These are phyloP conservation scores for Thelonectria blattea DNA, from an alignment of 2,329 filamentous ascomycete species.

Conservation along the genomic window DNA sequence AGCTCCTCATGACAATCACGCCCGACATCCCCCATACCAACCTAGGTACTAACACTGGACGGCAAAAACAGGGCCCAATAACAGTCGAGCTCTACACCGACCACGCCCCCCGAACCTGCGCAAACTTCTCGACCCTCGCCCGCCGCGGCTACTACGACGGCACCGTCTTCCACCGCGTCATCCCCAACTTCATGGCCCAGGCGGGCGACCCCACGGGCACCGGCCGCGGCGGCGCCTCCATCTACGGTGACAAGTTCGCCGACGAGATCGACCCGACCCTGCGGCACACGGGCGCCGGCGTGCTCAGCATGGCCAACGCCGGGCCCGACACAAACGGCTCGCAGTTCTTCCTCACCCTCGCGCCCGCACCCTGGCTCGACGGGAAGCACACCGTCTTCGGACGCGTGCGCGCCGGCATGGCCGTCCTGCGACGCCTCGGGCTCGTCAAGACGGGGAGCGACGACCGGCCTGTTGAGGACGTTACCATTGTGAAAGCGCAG, in stretches of 20 bases:
- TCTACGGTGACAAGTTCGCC: slow-evolving; percentile 92
- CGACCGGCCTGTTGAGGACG: slow-evolving; percentile 80
- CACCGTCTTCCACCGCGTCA: slow-evolving; percentile 90
- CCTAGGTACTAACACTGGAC: no score
- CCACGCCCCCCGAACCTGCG: slow-evolving; percentile 89
- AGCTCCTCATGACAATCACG: no score
- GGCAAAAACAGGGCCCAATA: slow-evolving; percentile 89
- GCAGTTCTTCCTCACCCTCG: slow-evolving; percentile 95
- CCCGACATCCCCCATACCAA: no score
- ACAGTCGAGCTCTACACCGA: slow-evolving; percentile 86
- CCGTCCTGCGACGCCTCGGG: slow-evolving; percentile 85
- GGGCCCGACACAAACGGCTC: slow-evolving; percentile 92
- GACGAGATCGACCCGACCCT: slow-evolving; percentile 83
- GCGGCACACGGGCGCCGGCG: slow-evolving; percentile 90
- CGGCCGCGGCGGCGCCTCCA: slow-evolving; percentile 84
- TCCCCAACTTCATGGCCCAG: slow-evolving; percentile 96
- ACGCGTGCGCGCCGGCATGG: slow-evolving; percentile 82
- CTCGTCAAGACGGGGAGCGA: slow-evolving; percentile 82
- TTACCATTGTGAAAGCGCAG: slow-evolving; percentile 77
- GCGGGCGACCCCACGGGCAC: slow-evolving; percentile 94
- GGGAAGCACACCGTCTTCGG: slow-evolving; percentile 98
- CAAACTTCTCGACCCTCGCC: slow-evolving; percentile 83
- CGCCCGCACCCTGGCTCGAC: slow-evolving; percentile 94
- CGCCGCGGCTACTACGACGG: slow-evolving; percentile 86
- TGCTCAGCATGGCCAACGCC: slow-evolving; percentile 96